Evolutionary conservation across 768 basidiomycete species (phyloP).

Genomic region (Serendipita sp.): DNA sequence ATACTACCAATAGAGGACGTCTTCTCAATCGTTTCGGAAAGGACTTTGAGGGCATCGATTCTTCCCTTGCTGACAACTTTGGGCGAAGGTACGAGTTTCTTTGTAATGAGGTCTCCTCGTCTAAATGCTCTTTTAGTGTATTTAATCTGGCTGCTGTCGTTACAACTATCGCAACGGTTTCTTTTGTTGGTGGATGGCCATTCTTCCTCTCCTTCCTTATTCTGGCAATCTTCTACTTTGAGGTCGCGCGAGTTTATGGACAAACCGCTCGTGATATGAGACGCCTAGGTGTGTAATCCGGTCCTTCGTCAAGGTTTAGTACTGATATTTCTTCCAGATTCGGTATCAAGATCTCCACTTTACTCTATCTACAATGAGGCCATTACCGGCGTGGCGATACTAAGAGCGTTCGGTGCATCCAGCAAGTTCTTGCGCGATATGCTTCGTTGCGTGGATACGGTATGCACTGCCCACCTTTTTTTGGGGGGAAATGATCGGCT

Average conservation of each 20-base stretch:
- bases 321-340: conserved; percentile 16
- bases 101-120: neutral
- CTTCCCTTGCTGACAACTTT: conserved; percentile 68
- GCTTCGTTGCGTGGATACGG: conserved; percentile 67
- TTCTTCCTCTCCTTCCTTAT: conserved; percentile 47
- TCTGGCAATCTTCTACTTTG: conserved; percentile 45
- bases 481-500: neutral
- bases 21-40: conserved; percentile 75
- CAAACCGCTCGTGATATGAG: conserved; percentile 55
- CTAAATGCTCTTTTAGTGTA: neutral
- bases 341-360: conserved; percentile 32
- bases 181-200: conserved; percentile 58
- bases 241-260: conserved; percentile 38
- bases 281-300: conserved; percentile 12
- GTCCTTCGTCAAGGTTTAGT: neutral
- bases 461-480: conserved; percentile 21
- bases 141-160: conserved; percentile 38
- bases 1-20: conserved; percentile 75
- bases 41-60: conserved; percentile 81
- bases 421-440: conserved; percentile 77
- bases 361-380: conserved; percentile 38
- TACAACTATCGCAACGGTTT: conserved; percentile 60
- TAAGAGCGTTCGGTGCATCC: conserved; percentile 78
- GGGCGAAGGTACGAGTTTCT: conserved; percentile 54
- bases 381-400: conserved; percentile 34